Base-by-base conservation (phyloP, 1,284 basidiomycete genomes). In the Kalmanozyma brasiliensis region DNA sequence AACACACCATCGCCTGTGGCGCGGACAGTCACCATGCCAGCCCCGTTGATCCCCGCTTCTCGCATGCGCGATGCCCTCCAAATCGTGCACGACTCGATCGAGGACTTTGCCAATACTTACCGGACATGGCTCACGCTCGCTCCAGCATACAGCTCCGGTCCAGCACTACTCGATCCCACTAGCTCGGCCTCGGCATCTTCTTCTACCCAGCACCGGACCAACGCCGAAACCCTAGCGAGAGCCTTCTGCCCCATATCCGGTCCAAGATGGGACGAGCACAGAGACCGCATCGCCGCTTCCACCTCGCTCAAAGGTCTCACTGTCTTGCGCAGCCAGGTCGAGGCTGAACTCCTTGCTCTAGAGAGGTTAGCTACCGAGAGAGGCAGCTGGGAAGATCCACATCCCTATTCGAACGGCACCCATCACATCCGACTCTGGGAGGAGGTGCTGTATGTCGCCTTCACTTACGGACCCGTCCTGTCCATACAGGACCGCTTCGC, bases 401-500 rank as follows among this genome's bases (percentile, higher is more conserved):
- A 61, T 44, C 55, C 58, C 2, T 72, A 66, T 24, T 73, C 74
- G n/a, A 76, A 76, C 37, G 73, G 63, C 10, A 64, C 63, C 7
- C 71, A 65, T 34, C 64, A 74, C 40, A 64, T 62, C 22, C 41
- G 46, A 3, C 44, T 65, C 37, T 76, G 74, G 74, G 52, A 76
- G 36, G 68, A 73, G 45, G 41, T 64, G 13, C 60, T 75, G 20
- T 61, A 61, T 24, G 49, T 66, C 32, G 60, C 69, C n/a, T 51
- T 66, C 42, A 51, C 52, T 2, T 34, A 46, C 17, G 65, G 61
- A 7, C 73, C 73, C 22, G 33, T 75, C 4, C 22, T 60, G 23
- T 60, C 66, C 5, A 47, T 74, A 33, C 58, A 68, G 29, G 63
- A 66, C 49, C 52, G 52, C 30, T 57, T 66, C 49, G 38, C 70